Percentiles rank a stretch among this genome's conserved stretches.
Evolutionary conservation across 2,329 filamentous ascomycete genomes (phyloP).

Genomic region (Epichloe amarillans): DNA sequence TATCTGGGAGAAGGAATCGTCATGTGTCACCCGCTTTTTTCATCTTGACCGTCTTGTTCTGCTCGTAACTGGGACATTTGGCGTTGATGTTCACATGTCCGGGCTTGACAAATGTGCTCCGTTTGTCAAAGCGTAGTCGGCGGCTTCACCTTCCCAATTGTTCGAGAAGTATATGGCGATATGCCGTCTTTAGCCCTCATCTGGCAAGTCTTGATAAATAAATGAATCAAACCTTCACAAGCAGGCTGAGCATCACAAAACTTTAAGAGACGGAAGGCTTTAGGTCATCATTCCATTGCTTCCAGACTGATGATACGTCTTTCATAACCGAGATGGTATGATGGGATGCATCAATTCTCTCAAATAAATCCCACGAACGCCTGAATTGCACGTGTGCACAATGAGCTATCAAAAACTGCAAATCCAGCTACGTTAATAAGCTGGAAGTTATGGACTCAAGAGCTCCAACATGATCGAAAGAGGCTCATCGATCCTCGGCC

Average conservation of each 20-base stretch:
- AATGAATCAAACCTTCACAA: background rate
- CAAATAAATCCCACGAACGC: slow-evolving; percentile 11
- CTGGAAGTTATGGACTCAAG: background rate
- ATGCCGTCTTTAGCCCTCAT: background rate
- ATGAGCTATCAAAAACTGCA: background rate
- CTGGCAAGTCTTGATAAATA: background rate
- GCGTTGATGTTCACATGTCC: too few relatives aligned
- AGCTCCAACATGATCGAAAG: background rate
- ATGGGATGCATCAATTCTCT: slow-evolving; percentile 5
- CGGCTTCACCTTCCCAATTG: background rate
- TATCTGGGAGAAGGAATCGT: background rate
- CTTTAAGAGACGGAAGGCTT: background rate
- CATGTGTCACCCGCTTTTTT: background rate
- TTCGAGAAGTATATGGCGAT: background rate
- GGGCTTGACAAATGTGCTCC: too few relatives aligned
- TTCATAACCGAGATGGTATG: background rate
- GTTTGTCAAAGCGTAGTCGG: background rate
- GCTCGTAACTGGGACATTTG: background rate
- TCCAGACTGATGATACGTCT: background rate
- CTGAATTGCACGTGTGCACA: slow-evolving; percentile 5
- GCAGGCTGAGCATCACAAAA: background rate
- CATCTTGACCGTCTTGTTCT: background rate
- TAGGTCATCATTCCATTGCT: background rate
- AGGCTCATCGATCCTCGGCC: slow-evolving; percentile 63
- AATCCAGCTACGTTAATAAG: background rate